Base-by-base conservation (phyloP, 2,329 filamentous ascomycete genomes). In the Chaetomiaceae sp. region DNA sequence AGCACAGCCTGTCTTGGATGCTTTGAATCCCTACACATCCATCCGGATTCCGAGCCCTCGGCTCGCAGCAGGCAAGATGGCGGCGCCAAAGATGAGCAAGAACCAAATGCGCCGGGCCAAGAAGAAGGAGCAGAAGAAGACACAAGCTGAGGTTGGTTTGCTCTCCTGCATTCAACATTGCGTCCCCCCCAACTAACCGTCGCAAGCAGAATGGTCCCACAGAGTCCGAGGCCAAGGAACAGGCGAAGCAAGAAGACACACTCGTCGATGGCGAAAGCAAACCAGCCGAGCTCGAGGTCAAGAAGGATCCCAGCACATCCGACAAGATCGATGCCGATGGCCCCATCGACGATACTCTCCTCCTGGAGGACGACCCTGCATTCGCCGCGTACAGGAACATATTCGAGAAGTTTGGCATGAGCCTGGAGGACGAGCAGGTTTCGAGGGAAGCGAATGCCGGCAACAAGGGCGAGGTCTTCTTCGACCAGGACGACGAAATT, bases 41-140 rank as follows among this genome's bases (percentile, higher is more conserved):
- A 27, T 42, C 36, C 25, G 7, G 18, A 48, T 30, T 37, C 23
- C 51, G 45, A 53, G 54, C 55, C 40, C 16, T 25, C 37, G 42
- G 59, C 58, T 58, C 53, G 34, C 45, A 49, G 53, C 47, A 33
- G 36, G 42, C 71, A 75, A 69, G 66, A 86, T 85, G 82, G 81
- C 80, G 65, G 70, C 75, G 60, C 71, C 78, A 61, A 95, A 92
- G 75, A 84, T 87, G 76, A 90, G 87, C 69, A 97, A 96, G 77
- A 96, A 96, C 73, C 90, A 95, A 73, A 86, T 91, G 76, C 83
- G 90, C 69, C 85, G 92, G 69, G 88, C 90, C 44, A 91, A 92
- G 77, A 96, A 94, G 81, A 96, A 96, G 84, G 87, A 90, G 64
- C 83, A 89, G 67, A 95, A 95, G 75, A 84, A 84, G 65, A 72